These are phyloP conservation scores for Beauveria sp. DNA, from an alignment of 2,329 filamentous ascomycete genomes.

Conservation along the genomic window DNA sequence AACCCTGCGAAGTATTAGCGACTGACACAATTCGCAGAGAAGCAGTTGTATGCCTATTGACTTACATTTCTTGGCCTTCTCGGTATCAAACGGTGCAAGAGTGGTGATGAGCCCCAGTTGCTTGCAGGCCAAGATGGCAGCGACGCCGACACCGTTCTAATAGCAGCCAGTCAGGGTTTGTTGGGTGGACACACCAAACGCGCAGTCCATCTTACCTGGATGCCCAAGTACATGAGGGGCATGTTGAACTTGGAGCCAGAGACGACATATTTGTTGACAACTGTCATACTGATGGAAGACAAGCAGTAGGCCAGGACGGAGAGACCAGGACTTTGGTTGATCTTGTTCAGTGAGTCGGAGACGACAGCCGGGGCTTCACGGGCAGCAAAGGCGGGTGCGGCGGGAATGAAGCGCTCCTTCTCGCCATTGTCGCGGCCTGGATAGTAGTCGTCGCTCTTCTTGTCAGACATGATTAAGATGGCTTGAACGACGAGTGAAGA, in stretches of 20 bases:
- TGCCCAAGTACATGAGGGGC: constrained; percentile 79
- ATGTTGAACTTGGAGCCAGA: constrained; percentile 81
- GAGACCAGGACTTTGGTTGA: constrained; percentile 26
- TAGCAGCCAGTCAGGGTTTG: constrained; percentile 12
- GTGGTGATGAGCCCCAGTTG: constrained; percentile 69
- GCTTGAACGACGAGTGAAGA: background rate
- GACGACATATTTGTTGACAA: constrained; percentile 94
- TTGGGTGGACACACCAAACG: background rate
- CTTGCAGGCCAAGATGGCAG: constrained; percentile 72
- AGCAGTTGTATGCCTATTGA: background rate
- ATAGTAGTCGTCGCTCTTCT: constrained; percentile 12
- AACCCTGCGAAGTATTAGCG: constrained; percentile 54
- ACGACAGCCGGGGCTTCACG: constrained; percentile 4
- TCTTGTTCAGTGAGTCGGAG: constrained; percentile 10
- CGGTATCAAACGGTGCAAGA: constrained; percentile 67
- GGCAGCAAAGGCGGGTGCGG: constrained; percentile 1
- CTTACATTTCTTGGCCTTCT: constrained; percentile 83
- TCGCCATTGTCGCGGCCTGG: constrained; percentile 8
- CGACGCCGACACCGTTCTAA: constrained; percentile 76
- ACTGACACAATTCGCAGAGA: background rate
- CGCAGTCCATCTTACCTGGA: constrained; percentile 59
- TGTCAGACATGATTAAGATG: constrained; percentile 9
- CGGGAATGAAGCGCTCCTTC: constrained; percentile 13
- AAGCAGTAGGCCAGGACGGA: constrained; percentile 80
- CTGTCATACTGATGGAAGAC: constrained; percentile 89